phyloP scores from a whole-genome alignment of 768 basidiomycete genomes.

The Rhodotorula taiwanensis region DNA sequence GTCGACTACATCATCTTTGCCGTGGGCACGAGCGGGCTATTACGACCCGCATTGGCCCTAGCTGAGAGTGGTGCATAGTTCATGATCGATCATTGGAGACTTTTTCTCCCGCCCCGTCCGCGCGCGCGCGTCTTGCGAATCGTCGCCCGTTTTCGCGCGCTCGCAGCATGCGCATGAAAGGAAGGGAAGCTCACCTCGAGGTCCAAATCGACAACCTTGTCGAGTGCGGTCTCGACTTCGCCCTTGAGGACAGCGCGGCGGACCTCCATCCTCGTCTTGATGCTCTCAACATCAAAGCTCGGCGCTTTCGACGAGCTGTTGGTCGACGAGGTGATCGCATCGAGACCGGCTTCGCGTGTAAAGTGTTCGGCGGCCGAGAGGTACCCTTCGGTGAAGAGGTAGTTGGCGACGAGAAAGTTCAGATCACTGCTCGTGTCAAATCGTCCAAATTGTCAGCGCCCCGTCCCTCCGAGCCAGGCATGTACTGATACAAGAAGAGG shows the following conservation, averaged over 20 bases:
- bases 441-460: conserved; percentile 37
- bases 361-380: conserved; percentile 94
- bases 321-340: background rate
- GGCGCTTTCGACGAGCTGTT: conserved; percentile 40
- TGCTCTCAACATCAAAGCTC: conserved; percentile 67
- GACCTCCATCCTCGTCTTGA: conserved; percentile 89
- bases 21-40: conserved; percentile 7
- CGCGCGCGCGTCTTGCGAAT: background rate
- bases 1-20: conserved; percentile 36
- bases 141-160: too few relatives aligned
- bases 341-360: conserved; percentile 72
- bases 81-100: conserved; percentile 31
- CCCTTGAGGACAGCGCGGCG: conserved; percentile 88
- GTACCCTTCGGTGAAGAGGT: conserved; percentile 95
- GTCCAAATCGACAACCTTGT: conserved; percentile 89
- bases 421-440: conserved; percentile 59
- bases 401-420: conserved; percentile 91
- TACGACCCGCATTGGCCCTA: conserved; percentile 18
- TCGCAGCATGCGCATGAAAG: conserved; percentile 44
- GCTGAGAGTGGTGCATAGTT: conserved; percentile 43
- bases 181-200: conserved; percentile 68
- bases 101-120: background rate
- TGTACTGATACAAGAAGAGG: background rate
- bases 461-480: conserved; percentile 34
- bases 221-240: conserved; percentile 89